Evolutionary conservation across 257 asterid species (phyloP).

Genomic region (Solanum virginianum): DNA sequence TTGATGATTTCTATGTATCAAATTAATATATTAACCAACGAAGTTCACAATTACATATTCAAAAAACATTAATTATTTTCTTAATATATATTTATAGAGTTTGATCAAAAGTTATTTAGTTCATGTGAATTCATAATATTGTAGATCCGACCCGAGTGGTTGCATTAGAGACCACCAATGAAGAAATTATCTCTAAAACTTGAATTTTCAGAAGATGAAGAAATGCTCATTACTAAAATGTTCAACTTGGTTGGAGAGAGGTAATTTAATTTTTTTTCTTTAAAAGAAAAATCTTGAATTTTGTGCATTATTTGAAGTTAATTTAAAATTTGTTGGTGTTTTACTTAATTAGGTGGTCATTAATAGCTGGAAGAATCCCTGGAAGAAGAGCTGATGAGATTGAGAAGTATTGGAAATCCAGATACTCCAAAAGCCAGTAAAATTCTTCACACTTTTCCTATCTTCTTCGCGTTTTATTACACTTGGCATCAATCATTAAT

Average conservation of each 20-base stretch:
- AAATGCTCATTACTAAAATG: slow-evolving; percentile 18
- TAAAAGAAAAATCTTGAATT: not conserved
- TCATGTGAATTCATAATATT: not conserved
- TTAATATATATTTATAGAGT: not conserved
- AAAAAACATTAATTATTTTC: not conserved
- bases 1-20: not conserved
- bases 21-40: not conserved
- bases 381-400: slow-evolving; percentile 47
- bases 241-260: slow-evolving; percentile 12
- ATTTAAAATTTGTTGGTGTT: not conserved
- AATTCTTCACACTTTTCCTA: not conserved
- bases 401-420: slow-evolving; percentile 26
- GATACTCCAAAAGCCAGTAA: slow-evolving; percentile 4
- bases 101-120: not conserved
- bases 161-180: not conserved
- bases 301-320: not conserved
- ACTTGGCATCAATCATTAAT: no score
- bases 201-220: slow-evolving; percentile 17
- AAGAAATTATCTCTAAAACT: slow-evolving; percentile 3
- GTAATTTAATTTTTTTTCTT: not conserved
- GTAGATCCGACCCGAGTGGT: not conserved
- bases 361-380: slow-evolving; percentile 52
- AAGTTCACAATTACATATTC: not conserved
- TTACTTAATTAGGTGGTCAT: slow-evolving; percentile 24
- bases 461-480: no score